Evolutionary conservation across 148 eudicot genomes (phyloP), one percentile per base, ranked within the genome.

Genomic region (Fagopyrum homotropicum): DNA sequence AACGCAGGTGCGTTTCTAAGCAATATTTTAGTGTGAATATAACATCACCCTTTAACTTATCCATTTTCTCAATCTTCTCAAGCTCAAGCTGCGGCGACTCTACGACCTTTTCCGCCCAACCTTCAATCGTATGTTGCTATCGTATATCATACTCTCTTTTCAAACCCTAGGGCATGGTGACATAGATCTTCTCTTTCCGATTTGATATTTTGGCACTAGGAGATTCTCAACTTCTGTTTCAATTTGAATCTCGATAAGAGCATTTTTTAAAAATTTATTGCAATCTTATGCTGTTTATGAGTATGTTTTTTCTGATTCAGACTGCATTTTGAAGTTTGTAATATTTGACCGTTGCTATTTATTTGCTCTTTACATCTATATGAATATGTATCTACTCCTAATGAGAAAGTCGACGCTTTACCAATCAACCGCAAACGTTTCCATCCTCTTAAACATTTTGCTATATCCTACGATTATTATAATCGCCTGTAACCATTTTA

Each of bases 61-160:
- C 26, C 26, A 22, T 22, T 22, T 22, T 22, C 26, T 22, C 26
- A 22, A 22, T 22, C 26, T 22, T 22, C 26, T 22, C 26, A 22
- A 22, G 26, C 71, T 66, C 71, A 35, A 45, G 71, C 47, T 66
- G 43, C 71, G 71, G 71, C 71, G 19, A 40, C 71, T 46, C 71
- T 35, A 7, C 47, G 71, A 66, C 71, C 71, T 29, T 40, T 15
- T 40, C 47, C 47, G 71, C 71, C 71, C 46, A 66, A 66, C 46
- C 46, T 66, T 35, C 71, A 66, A 66, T 40, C 71, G 71, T 66
- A 14, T 35, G 46, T 66, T 2, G 47, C 12, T 66, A 12, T 66
- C 71, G 47, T 46, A 40, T 40, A 35, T 15, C 71, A 5, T 6
- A 9, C 8, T 40, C 71, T 66, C 46, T 66, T 19, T 14, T 26